A percentile compares a stretch with the other conserved stretches of the same genome.
These are phyloP conservation scores for Nannochloris sp. DNA, from an alignment of 139 green algal genomes.

Conservation along the genomic window DNA sequence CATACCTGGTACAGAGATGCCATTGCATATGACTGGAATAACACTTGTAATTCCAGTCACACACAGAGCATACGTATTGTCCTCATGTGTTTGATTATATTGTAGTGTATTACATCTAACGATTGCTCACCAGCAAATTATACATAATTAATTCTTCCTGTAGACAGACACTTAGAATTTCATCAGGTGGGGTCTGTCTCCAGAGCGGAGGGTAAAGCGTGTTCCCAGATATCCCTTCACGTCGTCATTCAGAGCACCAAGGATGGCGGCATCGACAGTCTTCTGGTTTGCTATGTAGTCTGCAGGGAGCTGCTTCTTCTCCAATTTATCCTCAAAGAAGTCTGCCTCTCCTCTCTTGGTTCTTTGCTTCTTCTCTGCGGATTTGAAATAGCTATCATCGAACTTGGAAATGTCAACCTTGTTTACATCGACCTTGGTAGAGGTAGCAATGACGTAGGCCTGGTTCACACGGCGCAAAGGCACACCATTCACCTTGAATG, in stretches of 20 bases:
- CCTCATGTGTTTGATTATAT: background rate
- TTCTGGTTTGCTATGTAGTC: slow-evolving; percentile 91
- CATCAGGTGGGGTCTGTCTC: slow-evolving; percentile 93
- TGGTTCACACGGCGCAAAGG: slow-evolving; percentile 91
- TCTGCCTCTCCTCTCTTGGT: slow-evolving; percentile 51
- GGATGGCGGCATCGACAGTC: slow-evolving; percentile 58
- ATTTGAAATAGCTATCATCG: slow-evolving; percentile 89
- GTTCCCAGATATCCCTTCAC: slow-evolving; percentile 86
- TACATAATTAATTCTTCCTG: slow-evolving; percentile 4
- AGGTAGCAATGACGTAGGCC: slow-evolving; percentile 96
- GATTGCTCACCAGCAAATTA: background rate
- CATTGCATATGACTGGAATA: too few relatives aligned
- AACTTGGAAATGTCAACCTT: slow-evolving; percentile 75
- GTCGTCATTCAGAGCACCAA: slow-evolving; percentile 38
- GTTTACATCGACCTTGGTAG: slow-evolving; percentile 73
- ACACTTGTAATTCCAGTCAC: too few relatives aligned
- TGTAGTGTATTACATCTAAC: slow-evolving; percentile 6
- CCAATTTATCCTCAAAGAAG: slow-evolving; percentile 31
- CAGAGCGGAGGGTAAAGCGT: slow-evolving; percentile 81
- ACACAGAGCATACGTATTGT: too few relatives aligned
- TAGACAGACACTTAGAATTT: slow-evolving; percentile 75
- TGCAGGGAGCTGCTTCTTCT: slow-evolving; percentile 74
- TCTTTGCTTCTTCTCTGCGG: slow-evolving; percentile 60
- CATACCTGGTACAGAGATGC: too few relatives aligned
- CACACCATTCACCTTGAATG: slow-evolving; percentile 97